Conservation (phyloP, 805 yeast genomes). For the Danielia oregonensis region DNA sequence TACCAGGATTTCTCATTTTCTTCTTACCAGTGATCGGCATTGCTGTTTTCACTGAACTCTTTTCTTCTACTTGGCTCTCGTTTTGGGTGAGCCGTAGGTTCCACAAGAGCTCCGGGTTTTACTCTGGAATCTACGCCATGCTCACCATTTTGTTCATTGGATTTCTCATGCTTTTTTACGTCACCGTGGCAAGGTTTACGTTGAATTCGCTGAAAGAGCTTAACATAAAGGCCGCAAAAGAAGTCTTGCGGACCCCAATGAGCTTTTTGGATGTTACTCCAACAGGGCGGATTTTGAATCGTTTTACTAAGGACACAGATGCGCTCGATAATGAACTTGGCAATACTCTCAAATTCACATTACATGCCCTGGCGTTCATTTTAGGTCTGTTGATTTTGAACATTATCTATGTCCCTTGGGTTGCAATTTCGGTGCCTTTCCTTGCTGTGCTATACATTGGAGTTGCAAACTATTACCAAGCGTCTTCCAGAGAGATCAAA, state of each 20-base stretch:
- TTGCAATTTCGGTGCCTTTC: slow-evolving; percentile 62
- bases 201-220: slow-evolving; percentile 54
- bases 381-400: slow-evolving; percentile 62
- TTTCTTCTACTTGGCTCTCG: background rate
- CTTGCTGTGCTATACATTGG: slow-evolving; percentile 40
- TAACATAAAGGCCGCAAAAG: slow-evolving; percentile 57
- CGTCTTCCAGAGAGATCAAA: slow-evolving; percentile 71
- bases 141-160: slow-evolving; percentile 49
- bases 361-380: slow-evolving; percentile 51
- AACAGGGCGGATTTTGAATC: slow-evolving; percentile 77
- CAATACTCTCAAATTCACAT: slow-evolving; percentile 61
- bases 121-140: slow-evolving; percentile 72
- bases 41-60: background rate
- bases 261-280: slow-evolving; percentile 82
- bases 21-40: slow-evolving; percentile 12
- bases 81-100: slow-evolving; percentile 41
- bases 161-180: slow-evolving; percentile 40
- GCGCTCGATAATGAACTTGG: slow-evolving; percentile 74
- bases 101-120: slow-evolving; percentile 46
- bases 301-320: slow-evolving; percentile 87
- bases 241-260: slow-evolving; percentile 75
- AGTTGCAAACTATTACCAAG: slow-evolving; percentile 57
- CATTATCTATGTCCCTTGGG: slow-evolving; percentile 70
- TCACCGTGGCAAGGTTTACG: slow-evolving; percentile 45
- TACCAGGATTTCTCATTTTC: slow-evolving; percentile 24